These are phyloP conservation scores for Cryoendolithus antarcticus DNA, from an alignment of 2,329 filamentous ascomycete species.

Conservation along the genomic window DNA sequence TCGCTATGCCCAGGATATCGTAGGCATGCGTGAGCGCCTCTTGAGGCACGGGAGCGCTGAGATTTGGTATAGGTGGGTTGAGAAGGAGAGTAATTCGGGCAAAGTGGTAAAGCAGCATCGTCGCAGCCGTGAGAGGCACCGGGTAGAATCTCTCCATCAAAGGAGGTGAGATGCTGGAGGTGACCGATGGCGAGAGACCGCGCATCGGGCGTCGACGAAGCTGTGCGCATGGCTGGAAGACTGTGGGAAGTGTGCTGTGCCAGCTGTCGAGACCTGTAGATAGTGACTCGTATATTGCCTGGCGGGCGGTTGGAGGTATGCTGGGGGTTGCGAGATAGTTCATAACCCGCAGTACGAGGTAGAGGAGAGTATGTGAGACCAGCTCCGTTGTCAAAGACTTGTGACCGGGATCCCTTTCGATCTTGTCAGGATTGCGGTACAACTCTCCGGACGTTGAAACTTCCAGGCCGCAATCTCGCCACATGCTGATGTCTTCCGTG, in stretches of 20 bases:
- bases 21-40: constrained; percentile 45
- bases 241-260: constrained; percentile 46
- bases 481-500: constrained; percentile 47
- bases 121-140: constrained; percentile 50
- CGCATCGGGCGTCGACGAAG: constrained; percentile 10
- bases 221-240: constrained; percentile 45
- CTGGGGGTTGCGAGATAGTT: constrained; percentile 49
- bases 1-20: constrained; percentile 49
- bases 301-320: constrained; percentile 26
- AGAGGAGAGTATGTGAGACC: constrained; percentile 51
- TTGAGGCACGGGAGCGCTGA: constrained; percentile 36
- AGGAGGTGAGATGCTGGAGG: too few species aligned
- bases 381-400: constrained; percentile 22
- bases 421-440: constrained; percentile 32
- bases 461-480: constrained; percentile 51
- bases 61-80: constrained; percentile 45
- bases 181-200: too few species aligned
- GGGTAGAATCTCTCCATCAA: constrained; percentile 49
- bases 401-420: constrained; percentile 41
- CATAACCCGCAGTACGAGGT: constrained; percentile 52
- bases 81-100: constrained; percentile 48
- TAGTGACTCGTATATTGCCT: constrained; percentile 39
- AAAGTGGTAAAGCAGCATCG: constrained; percentile 55
- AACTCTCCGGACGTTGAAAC: constrained; percentile 38
- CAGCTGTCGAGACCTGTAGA: constrained; percentile 47